Evolutionary conservation across 805 yeast species (phyloP), one percentile per base, ranked within the genome.

Genomic region (Wickerhamomyces mucosus): DNA sequence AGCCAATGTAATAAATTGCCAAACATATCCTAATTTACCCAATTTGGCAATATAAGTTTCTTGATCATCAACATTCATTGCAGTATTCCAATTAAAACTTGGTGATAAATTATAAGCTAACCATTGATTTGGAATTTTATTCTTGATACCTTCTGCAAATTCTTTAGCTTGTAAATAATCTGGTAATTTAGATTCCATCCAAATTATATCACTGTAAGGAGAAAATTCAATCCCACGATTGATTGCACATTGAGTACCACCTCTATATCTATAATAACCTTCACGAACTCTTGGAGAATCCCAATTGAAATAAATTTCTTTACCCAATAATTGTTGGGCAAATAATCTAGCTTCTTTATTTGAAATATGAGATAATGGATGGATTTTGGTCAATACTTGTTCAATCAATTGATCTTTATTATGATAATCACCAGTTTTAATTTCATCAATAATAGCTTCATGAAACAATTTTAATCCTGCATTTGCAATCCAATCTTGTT

Each of bases 111-210:
- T 89, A 69, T 89, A 89, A 32, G 96, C 94, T 46, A 89, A 71
- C 97, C 96, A 88, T 63, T 89, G 88, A 43, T 82, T 70, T 46
- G 97, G 97, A 62, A 58, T 81, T 37, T 66, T 67, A 21, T 74
- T 71, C 56, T 78, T 73, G 43, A 89, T 94, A 53, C 97, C 96
- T 28, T 76, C 81, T 35, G 97, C 92, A 53, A 89, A 89, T 64
- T 85, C 95, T 61, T 77, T 74, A 42, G 96, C 97, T 66, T 89
- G 97, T 38, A 67, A 71, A 63, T 72, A 88, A 60, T 86, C 95
- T 45, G 97, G 97, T 46, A 83, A 72, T 59, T 88, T 88, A 38
- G 95, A 79, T 69, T 89, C 97, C 96, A 89, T 88, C 97, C 97
- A 89, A 48, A 88, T 78, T 65, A 89, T 69, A 61, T 88, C 97